These are phyloP conservation scores for Capsicum baccatum DNA, from an alignment of 257 asterid species.

Conservation along the genomic window DNA sequence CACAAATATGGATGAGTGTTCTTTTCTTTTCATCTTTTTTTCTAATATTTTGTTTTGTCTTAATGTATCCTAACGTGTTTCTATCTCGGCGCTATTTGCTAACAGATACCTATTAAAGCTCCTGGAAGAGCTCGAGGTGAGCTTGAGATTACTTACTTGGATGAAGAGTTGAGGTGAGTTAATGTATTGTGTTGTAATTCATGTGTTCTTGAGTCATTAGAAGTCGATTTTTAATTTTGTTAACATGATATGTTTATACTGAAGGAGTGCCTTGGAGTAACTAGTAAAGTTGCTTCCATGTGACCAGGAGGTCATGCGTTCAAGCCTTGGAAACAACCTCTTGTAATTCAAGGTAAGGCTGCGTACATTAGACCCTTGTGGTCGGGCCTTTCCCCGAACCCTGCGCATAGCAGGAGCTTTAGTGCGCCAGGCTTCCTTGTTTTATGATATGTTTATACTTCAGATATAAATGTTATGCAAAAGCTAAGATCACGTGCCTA, in stretches of 20 bases:
- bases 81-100: not conserved
- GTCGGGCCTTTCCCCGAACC: no score
- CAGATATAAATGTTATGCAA: no score
- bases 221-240: not conserved
- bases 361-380: no score
- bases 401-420: no score
- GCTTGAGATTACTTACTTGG: slow-evolving; percentile 83
- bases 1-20: not conserved
- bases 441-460: not conserved
- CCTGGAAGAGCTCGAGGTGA: slow-evolving; percentile 74
- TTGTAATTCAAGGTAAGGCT: no score
- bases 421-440: no score
- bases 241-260: not conserved
- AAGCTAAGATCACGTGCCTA: no score
- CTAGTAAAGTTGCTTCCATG: no score
- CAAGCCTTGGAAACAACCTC: no score
- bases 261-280: no score
- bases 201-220: not conserved
- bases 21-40: not conserved
- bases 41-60: not conserved
- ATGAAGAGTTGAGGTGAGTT: slow-evolving; percentile 72
- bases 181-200: not conserved
- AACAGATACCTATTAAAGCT: slow-evolving; percentile 74
- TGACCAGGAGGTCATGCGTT: no score
- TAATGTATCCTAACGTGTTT: not conserved